Percentiles rank a stretch among this genome's conserved stretches.
phyloP scores from a whole-genome alignment of 2,329 filamentous ascomycete species.

The Exophiala sp. region DNA sequence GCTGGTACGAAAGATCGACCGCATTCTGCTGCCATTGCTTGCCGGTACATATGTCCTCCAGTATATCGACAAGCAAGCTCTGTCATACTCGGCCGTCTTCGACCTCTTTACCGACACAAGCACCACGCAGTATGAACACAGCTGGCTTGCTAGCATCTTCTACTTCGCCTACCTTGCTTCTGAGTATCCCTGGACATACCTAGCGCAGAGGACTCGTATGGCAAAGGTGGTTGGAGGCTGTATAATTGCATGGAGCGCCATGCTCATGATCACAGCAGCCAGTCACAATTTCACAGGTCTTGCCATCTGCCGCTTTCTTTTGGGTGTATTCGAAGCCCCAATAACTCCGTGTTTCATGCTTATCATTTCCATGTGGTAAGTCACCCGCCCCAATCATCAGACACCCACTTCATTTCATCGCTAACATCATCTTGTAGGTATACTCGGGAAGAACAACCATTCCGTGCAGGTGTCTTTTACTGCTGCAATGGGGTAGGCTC shows the following conservation, averaged over 20 bases:
- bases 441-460: slow-evolving; percentile 39
- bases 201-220: slow-evolving; percentile 31
- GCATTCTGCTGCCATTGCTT: slow-evolving; percentile 50
- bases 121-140: slow-evolving; percentile 48
- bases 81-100: slow-evolving; percentile 55
- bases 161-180: slow-evolving; percentile 48
- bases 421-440: neutral
- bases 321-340: slow-evolving; percentile 47
- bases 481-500: slow-evolving; percentile 40
- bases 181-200: slow-evolving; percentile 41
- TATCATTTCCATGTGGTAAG: slow-evolving; percentile 51
- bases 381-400: slow-evolving; percentile 28
- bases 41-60: slow-evolving; percentile 48
- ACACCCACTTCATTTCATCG: no score
- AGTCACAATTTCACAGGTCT: slow-evolving; percentile 43
- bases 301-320: slow-evolving; percentile 43
- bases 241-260: slow-evolving; percentile 37
- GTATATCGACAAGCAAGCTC: slow-evolving; percentile 55
- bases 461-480: slow-evolving; percentile 46
- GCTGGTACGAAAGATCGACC: slow-evolving; percentile 36
- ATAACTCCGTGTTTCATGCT: slow-evolving; percentile 52
- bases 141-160: slow-evolving; percentile 55
- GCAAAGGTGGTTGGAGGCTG: slow-evolving; percentile 15
- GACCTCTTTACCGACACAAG: slow-evolving; percentile 51
- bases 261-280: slow-evolving; percentile 44